Evolutionary conservation across 1,284 basidiomycete genomes (phyloP).

Genomic region (Phlebopus sp.): DNA sequence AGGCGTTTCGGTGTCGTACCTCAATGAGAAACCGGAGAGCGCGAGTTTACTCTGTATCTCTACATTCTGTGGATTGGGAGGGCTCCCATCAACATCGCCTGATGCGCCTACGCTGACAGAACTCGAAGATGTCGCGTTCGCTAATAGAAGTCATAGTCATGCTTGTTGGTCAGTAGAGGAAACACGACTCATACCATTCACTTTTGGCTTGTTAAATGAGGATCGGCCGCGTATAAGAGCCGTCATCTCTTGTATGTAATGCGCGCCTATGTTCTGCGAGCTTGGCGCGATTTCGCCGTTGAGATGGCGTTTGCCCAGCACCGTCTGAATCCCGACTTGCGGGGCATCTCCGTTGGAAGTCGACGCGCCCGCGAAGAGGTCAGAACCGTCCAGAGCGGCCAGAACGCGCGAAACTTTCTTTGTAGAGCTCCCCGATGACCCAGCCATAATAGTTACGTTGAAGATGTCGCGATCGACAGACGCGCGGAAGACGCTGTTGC

Average conservation of each 20-base stretch:
- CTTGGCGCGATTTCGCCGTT: neutral
- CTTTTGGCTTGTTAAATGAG: neutral
- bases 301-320: slow-evolving; percentile 3
- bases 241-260: neutral
- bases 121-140: neutral
- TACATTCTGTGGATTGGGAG: neutral
- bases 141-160: neutral
- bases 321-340: neutral
- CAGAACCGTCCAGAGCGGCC: slow-evolving; percentile 8
- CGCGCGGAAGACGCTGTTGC: neutral
- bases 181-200: neutral
- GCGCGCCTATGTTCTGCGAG: neutral
- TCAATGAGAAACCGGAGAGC: slow-evolving; percentile 36
- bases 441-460: slow-evolving; percentile 7
- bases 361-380: neutral
- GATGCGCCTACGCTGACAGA: neutral
- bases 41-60: slow-evolving; percentile 5
- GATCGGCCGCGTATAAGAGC: neutral
- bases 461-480: neutral
- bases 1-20: slow-evolving; percentile 46
- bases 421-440: neutral
- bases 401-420: slow-evolving; percentile 9
- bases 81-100: neutral
- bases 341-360: neutral
- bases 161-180: neutral